These are phyloP conservation scores for Metarhizium rileyi DNA, from an alignment of 2,329 filamentous ascomycete species.

Conservation along the genomic window DNA sequence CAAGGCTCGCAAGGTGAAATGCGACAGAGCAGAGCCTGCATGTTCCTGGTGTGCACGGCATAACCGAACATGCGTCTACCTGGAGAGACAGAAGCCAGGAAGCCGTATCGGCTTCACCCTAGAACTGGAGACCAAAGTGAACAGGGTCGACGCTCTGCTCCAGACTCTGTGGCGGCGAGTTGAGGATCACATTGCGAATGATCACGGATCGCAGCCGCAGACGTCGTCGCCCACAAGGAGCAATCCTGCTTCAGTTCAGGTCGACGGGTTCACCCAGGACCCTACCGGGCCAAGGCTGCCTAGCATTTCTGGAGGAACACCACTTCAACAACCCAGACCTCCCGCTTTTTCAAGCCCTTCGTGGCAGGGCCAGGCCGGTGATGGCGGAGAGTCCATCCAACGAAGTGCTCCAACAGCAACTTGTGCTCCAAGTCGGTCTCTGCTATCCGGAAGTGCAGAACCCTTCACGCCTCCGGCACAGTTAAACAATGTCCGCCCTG, in stretches of 20 bases:
- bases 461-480: constrained; percentile 1
- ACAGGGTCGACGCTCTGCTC: constrained; percentile 38
- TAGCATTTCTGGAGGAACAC: constrained; percentile 11
- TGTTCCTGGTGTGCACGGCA: constrained; percentile 65
- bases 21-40: constrained; percentile 45
- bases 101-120: constrained; percentile 51
- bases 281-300: constrained; percentile 13
- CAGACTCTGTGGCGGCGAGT: constrained; percentile 32
- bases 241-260: constrained; percentile 23
- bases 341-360: constrained; percentile 27
- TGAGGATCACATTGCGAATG: constrained; percentile 30
- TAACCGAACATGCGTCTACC: constrained; percentile 56
- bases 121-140: constrained; percentile 48
- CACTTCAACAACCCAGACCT: constrained; percentile 24
- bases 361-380: constrained; percentile 16
- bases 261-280: constrained; percentile 17
- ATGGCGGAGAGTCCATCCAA: constrained; percentile 19
- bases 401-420: constrained; percentile 7
- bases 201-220: constrained; percentile 17
- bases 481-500: constrained; percentile 10
- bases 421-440: not conserved
- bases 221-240: constrained; percentile 24
- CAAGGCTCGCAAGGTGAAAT: constrained; percentile 36
- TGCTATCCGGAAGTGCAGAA: constrained; percentile 1
- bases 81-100: constrained; percentile 61